Evolutionary conservation across 495 filamentous ascomycete species (phyloP).

Genomic region (Friedmanniomyces simplex): DNA sequence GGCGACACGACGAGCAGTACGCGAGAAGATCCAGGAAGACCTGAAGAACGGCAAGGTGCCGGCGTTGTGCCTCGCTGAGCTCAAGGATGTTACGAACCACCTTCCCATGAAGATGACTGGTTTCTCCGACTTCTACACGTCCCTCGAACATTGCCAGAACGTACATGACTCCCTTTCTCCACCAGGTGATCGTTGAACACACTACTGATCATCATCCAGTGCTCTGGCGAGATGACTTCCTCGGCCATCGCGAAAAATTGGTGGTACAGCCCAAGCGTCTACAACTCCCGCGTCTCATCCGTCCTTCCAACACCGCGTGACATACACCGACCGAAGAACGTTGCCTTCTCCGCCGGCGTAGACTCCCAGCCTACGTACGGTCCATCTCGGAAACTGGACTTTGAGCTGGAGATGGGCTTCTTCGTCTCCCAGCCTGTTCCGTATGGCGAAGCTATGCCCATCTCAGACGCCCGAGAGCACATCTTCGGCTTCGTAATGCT

Average conservation of each 20-base stretch:
- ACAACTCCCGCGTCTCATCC: slow-evolving; percentile 23
- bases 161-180: neutral
- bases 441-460: slow-evolving; percentile 18
- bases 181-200: neutral
- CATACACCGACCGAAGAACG: slow-evolving; percentile 21
- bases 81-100: slow-evolving; percentile 19
- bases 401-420: slow-evolving; percentile 28
- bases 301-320: slow-evolving; percentile 16
- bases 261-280: slow-evolving; percentile 19
- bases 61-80: slow-evolving; percentile 9
- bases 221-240: slow-evolving; percentile 18
- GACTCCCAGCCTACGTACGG: slow-evolving; percentile 17
- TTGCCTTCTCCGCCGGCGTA: slow-evolving; percentile 14
- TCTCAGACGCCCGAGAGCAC: slow-evolving; percentile 22
- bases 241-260: slow-evolving; percentile 20
- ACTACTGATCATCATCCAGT: slow-evolving; percentile 5
- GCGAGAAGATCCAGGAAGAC: slow-evolving; percentile 16
- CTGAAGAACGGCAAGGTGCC: slow-evolving; percentile 11
- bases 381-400: slow-evolving; percentile 20
- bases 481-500: slow-evolving; percentile 28
- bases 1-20: slow-evolving; percentile 9
- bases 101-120: slow-evolving; percentile 24
- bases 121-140: slow-evolving; percentile 30
- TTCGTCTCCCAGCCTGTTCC: slow-evolving; percentile 21
- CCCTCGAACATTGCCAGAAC: slow-evolving; percentile 28